Base-by-base conservation (phyloP, 352 stramenopile species). In the Globisporangium canariense region DNA sequence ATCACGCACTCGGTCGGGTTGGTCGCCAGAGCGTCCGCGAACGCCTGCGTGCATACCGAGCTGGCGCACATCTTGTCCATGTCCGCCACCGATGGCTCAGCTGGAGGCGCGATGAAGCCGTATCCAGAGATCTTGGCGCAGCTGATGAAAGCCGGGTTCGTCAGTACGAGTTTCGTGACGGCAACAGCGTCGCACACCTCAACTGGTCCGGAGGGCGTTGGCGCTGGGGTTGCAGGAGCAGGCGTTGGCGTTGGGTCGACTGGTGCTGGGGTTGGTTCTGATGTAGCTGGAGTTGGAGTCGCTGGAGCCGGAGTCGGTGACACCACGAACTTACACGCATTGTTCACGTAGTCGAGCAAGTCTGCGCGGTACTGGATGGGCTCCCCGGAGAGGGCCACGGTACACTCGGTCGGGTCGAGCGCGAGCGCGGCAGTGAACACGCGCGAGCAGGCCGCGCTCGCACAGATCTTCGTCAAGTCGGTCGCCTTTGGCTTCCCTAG, bases 31-130 rank as follows among this genome's bases (percentile, higher is more conserved):
- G 60, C 60, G 32, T 53, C 60, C 20, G 47, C 36, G 36, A 65
- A 60, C 20, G 38, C 50, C 60, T 53, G 52, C 13, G 38, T 52
- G 50, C 60, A 65, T 2, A 11, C 34, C 16, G 34, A 13, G 50
- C 18, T 65, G 36, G 50, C 38, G 50, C 60, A 65, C 36, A 65
- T 65, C 50, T 60, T 65, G 34, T 58, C 50, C 60, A 65, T 60
- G n/a, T 60, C 20, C 5, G 49, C 25, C 13, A 58, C 25, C 8
- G 60, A 34, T 13, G 50, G 50, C 10, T 30, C 25, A 13, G 47
- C 47, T 16, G 60, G 5, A 11, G 49, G 49, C 11, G 51, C 47
- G 11, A 60, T 30, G 13, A 65, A 65, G 16, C 60, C 49, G 36
- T 60, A 58, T 4, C 49, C 60, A 0, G 47, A 32, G 6, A 50